Conservation (phyloP, 495 filamentous ascomycete species). For the Penicillium arizonense region DNA sequence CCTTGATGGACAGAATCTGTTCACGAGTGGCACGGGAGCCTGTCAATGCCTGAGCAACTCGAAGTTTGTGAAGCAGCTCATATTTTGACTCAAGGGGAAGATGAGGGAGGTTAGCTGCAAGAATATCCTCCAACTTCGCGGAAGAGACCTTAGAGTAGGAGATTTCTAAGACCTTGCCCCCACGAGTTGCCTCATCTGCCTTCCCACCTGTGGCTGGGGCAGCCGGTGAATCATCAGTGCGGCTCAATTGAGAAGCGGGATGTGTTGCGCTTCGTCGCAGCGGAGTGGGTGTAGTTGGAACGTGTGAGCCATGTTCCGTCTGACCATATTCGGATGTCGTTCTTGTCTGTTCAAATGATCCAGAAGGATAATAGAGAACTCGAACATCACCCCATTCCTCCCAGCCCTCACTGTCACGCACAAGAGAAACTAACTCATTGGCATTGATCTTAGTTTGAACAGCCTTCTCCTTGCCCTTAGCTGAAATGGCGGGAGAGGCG, state of each 20-base stretch:
- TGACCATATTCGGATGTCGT: slow-evolving; percentile 26
- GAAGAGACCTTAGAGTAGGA: slow-evolving; percentile 61
- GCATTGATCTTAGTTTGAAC: slow-evolving; percentile 53
- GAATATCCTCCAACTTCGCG: slow-evolving; percentile 62
- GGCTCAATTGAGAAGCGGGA: slow-evolving; percentile 52
- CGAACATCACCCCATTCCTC: slow-evolving; percentile 68
- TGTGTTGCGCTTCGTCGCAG: slow-evolving; percentile 48
- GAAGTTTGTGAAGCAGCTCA: slow-evolving; percentile 80
- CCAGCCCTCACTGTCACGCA: slow-evolving; percentile 54
- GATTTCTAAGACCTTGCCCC: slow-evolving; percentile 68
- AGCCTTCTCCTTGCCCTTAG: slow-evolving; percentile 74
- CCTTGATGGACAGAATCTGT: slow-evolving; percentile 73
- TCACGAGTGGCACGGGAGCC: slow-evolving; percentile 64
- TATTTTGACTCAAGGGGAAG: slow-evolving; percentile 74
- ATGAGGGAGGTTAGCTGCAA: slow-evolving; percentile 60
- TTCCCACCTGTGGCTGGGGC: slow-evolving; percentile 26
- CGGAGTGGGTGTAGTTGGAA: slow-evolving; percentile 52
- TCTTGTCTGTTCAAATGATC: slow-evolving; percentile 30
- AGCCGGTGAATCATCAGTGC: slow-evolving; percentile 53
- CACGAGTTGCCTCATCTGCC: slow-evolving; percentile 38
- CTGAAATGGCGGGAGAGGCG: slow-evolving; percentile 46
- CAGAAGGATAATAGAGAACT: slow-evolving; percentile 61
- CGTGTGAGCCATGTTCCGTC: slow-evolving; percentile 24
- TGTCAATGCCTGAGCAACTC: slow-evolving; percentile 74
- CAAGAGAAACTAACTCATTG: slow-evolving; percentile 73